Evolutionary conservation across 2,329 filamentous ascomycete genomes (phyloP), one percentile per base, ranked within the genome.

Genomic region (Parascedosporium putredinis): DNA sequence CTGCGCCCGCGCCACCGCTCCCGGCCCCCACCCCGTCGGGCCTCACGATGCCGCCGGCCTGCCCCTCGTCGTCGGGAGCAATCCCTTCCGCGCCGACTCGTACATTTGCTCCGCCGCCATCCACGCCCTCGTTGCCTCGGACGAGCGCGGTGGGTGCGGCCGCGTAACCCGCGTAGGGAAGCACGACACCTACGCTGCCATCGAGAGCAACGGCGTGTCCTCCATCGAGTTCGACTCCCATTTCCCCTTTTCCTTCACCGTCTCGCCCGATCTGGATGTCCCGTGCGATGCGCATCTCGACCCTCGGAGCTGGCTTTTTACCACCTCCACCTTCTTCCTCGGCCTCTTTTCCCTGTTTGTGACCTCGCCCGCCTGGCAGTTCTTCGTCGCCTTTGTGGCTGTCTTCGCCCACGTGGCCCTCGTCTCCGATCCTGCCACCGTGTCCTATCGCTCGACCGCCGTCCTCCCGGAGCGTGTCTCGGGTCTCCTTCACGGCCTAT

Each of bases 51-150:
- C 75, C 49, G 65, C 66, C 40, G 75, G 74, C 53, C 61, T 61
- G 20, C 61, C 68, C 1, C 58, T 75, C 3, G 70, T 78, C 0
- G 65, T 78, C 24, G 75, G 75, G n/a, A 53, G 53, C 16, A 36
- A 48, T n/a, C 31, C 47, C 9, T 88, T 88, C 60, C 78, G 84
- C 23, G 81, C 77, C 16, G 86, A 91, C 66, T 88, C 84, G 18
- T 88, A 87, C 64, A 78, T 91, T 51, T 91, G 86, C 59, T 79
- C 79, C 53, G 77, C 86, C 4, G 86, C 85, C 16, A 84, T 89
- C 50, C 86, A 90, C 60, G 78, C 84, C 2, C 85, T 85, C 7
- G 74, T 86, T 53, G 76, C 88, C 55, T 75, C 73, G 47, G 76
- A 87, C 56, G 66, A 70, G 1, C 70, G 73, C 29, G 86, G 86